Evolutionary conservation across 208 protist genomes (phyloP).

Genomic region (Acanthamoeba culbertsoni): DNA sequence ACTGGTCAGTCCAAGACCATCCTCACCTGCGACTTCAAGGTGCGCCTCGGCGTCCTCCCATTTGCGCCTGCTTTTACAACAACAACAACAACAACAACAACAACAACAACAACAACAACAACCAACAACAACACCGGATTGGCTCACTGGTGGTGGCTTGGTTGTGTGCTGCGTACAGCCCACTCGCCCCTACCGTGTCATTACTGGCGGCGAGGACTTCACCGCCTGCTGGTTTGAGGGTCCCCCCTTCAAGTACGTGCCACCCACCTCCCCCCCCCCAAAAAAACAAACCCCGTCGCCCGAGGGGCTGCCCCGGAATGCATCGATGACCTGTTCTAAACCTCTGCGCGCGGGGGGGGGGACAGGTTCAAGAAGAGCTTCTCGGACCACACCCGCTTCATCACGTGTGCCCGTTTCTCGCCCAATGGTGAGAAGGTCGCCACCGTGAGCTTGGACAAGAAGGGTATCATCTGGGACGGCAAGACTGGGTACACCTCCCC

Average conservation of each 20-base stretch:
- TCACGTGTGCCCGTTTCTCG: conserved; percentile 80
- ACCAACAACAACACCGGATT: no score
- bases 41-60: background rate
- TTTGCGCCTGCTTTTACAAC: no score
- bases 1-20: conserved; percentile 79
- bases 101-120: no score
- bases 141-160: no score
- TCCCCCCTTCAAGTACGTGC: conserved; percentile 85
- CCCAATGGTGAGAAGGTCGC: conserved; percentile 78
- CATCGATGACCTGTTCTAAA: background rate
- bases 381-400: conserved; percentile 75
- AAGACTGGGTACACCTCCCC: background rate
- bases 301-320: background rate
- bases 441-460: conserved; percentile 77
- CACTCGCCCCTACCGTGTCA: conserved; percentile 81
- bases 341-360: background rate
- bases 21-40: conserved; percentile 76
- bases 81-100: no score
- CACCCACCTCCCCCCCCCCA: background rate
- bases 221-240: conserved; percentile 74
- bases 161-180: no score
- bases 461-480: background rate
- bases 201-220: conserved; percentile 80
- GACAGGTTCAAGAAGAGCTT: background rate
- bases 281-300: background rate